These are phyloP conservation scores for Agrocybe pediades DNA, from an alignment of 768 basidiomycete species.

Conservation along the genomic window DNA sequence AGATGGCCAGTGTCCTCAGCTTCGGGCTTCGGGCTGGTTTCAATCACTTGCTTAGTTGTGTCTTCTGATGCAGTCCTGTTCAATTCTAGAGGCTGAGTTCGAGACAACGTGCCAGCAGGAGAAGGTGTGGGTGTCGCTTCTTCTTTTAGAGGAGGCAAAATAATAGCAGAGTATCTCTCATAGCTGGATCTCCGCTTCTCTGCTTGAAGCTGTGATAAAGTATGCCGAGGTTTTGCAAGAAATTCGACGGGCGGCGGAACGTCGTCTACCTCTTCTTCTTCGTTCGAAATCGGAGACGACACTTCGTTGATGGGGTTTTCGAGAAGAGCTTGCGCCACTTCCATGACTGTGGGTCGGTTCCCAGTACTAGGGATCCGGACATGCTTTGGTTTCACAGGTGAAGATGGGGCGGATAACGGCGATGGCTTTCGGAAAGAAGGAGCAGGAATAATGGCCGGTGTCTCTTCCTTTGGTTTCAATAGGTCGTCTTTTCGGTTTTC, in stretches of 20 bases:
- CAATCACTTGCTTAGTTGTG: no score
- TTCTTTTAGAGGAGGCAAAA: constrained; percentile 68
- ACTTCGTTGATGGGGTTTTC: constrained; percentile 21
- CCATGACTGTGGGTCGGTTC: constrained; percentile 74
- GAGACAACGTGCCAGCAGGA: constrained; percentile 55
- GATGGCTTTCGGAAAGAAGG: not conserved
- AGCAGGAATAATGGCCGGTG: not conserved
- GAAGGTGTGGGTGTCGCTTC: constrained; percentile 61
- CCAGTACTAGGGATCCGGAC: constrained; percentile 69
- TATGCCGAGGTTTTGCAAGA: constrained; percentile 20
- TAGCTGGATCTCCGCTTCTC: constrained; percentile 70
- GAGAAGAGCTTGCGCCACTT: constrained; percentile 66
- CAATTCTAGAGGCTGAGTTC: constrained; percentile 20
- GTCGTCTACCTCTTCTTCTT: not conserved
- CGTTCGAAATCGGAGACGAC: not conserved
- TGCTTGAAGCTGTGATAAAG: constrained; percentile 28
- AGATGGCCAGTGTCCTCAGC: no score
- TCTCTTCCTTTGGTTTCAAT: not conserved
- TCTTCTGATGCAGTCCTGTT: no score
- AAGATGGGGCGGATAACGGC: constrained; percentile 2
- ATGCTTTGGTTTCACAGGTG: constrained; percentile 31
- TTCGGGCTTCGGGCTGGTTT: no score
- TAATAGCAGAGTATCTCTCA: constrained; percentile 64
- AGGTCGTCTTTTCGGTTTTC: not conserved
- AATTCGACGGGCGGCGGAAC: constrained; percentile 9